A percentile compares a stretch with the other conserved stretches of the same genome.
Conservation (phyloP, 257 asterid species). For the Solanum arcanum region DNA sequence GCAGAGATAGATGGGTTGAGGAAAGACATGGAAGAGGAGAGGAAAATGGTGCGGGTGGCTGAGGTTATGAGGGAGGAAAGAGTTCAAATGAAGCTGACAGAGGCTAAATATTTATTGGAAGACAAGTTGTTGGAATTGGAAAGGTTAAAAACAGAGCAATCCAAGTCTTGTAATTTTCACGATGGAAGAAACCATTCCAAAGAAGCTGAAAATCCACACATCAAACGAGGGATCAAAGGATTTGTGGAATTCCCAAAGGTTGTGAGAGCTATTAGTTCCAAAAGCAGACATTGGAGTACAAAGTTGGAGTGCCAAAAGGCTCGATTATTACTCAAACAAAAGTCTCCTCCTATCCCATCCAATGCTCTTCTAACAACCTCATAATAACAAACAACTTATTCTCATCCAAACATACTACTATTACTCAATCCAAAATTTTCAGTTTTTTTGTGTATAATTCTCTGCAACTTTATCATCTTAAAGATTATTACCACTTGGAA, state of each 20-base stretch:
- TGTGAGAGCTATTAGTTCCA: constrained; percentile 59
- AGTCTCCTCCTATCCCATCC: constrained; percentile 25
- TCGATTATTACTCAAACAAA: constrained; percentile 53
- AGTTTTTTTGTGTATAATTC: background rate
- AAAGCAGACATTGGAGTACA: constrained; percentile 46
- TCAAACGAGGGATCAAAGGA: constrained; percentile 77
- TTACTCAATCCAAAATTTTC: constrained; percentile 18
- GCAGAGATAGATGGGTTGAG: constrained; percentile 28
- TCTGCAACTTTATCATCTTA: background rate
- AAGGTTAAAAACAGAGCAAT: background rate
- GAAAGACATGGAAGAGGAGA: constrained; percentile 59
- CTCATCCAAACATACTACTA: constrained; percentile 22
- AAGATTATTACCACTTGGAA: background rate
- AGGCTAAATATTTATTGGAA: constrained; percentile 51
- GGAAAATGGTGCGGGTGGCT: constrained; percentile 69
- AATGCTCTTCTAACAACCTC: constrained; percentile 35
- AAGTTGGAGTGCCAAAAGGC: constrained; percentile 80
- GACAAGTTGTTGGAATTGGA: constrained; percentile 43
- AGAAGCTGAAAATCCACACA: constrained; percentile 71
- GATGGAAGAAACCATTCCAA: constrained; percentile 11
- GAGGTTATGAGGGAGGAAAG: constrained; percentile 82
- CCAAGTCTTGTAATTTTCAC: background rate
- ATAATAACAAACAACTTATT: background rate
- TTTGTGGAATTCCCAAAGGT: constrained; percentile 84
- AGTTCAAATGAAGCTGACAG: constrained; percentile 73